phyloP scores from a whole-genome alignment of 2,329 filamentous ascomycete species.

The Colletotrichum caudatum region DNA sequence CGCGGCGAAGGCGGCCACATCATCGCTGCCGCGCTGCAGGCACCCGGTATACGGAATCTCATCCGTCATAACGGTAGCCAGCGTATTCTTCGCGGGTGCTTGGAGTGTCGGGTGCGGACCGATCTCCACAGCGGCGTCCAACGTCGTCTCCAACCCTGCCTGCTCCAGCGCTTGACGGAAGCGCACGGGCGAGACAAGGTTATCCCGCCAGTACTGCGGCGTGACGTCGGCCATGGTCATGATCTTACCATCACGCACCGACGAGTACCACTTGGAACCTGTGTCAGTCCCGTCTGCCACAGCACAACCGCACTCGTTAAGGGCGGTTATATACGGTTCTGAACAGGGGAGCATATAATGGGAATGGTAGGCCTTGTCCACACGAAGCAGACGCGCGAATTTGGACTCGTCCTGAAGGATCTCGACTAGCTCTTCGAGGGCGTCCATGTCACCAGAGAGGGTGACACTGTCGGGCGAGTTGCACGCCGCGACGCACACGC shows the following conservation, averaged over 20 bases:
- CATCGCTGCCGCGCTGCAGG: constrained; percentile 42
- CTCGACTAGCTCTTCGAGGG: too few species aligned
- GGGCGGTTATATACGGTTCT: not conserved
- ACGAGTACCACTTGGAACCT: not conserved
- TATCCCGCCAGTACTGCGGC: constrained; percentile 5
- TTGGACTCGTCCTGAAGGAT: too few species aligned
- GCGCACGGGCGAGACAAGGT: constrained; percentile 4
- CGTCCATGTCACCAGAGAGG: too few species aligned
- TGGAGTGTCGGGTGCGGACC: constrained; percentile 55
- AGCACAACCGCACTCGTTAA: not conserved
- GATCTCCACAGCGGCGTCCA: constrained; percentile 47
- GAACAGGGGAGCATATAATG: not conserved
- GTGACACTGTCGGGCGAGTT: too few species aligned
- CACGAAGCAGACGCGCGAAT: too few species aligned
- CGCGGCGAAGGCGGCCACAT: constrained; percentile 42
- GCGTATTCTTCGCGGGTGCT: constrained; percentile 45
- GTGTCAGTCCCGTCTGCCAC: not conserved
- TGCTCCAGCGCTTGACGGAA: constrained; percentile 36
- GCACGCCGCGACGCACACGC: too few species aligned
- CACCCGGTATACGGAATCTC: constrained; percentile 45
- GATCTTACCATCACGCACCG: not conserved
- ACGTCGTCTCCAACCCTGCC: constrained; percentile 28
- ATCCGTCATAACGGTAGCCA: not conserved
- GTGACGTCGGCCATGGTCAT: not conserved
- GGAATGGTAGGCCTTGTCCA: too few species aligned